A percentile compares a stretch with the other conserved stretches of the same genome.
These are phyloP conservation scores for Botrytis squamosa DNA, from an alignment of 2,329 filamentous ascomycete species.

Conservation along the genomic window DNA sequence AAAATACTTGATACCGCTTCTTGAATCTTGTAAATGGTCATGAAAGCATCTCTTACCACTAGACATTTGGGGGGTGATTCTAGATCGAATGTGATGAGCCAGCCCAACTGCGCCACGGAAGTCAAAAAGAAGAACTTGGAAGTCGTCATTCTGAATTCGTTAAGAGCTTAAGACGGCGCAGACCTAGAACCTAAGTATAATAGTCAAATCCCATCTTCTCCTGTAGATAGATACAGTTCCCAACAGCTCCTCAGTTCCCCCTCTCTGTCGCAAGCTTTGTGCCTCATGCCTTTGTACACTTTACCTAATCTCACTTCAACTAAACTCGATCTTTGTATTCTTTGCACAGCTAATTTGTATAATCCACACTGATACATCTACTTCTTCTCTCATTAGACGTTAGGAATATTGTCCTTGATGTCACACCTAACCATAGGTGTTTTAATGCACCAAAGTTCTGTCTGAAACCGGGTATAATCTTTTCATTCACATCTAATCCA, in stretches of 20 bases:
- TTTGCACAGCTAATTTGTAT: not conserved
- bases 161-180: not conserved
- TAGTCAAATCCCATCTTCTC: not conserved
- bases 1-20: too few relatives aligned
- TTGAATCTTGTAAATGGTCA: not conserved
- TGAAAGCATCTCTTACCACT: not conserved
- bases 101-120: not conserved
- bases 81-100: not conserved
- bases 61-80: not conserved
- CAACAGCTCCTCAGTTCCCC: not conserved
- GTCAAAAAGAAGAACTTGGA: not conserved
- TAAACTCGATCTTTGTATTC: not conserved
- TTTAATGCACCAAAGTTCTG: not conserved
- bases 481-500: conserved; percentile 2
- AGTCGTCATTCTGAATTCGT: not conserved
- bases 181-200: not conserved
- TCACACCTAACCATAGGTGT: not conserved
- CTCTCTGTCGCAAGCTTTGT: not conserved
- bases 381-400: not conserved
- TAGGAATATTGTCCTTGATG: not conserved
- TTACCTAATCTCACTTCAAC: not conserved
- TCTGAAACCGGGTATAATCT: not conserved
- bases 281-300: not conserved
- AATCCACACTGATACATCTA: too few relatives aligned
- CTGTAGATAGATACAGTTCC: not conserved